Evolutionary conservation across 2,329 filamentous ascomycete species (phyloP).

Genomic region (Sporothrix sp.): DNA sequence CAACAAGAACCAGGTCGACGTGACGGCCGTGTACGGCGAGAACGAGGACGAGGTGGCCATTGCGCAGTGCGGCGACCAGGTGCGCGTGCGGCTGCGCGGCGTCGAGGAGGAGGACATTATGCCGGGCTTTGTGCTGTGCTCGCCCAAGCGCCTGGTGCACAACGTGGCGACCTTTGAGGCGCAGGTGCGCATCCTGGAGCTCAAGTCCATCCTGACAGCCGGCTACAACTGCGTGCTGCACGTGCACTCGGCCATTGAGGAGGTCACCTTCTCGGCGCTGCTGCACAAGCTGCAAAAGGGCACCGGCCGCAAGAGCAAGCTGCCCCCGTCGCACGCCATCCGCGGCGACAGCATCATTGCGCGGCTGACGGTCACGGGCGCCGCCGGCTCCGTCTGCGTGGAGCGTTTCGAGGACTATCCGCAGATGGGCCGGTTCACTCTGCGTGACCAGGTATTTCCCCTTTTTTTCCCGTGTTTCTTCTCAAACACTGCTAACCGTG

Average conservation of each 20-base stretch:
- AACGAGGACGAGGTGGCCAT: constrained; percentile 81
- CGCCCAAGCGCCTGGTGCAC: constrained; percentile 85
- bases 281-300: constrained; percentile 94
- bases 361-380: constrained; percentile 75
- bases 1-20: constrained; percentile 70
- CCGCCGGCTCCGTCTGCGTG: constrained; percentile 78
- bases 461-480: not conserved
- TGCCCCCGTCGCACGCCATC: constrained; percentile 83
- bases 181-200: constrained; percentile 87
- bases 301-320: constrained; percentile 86
- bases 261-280: constrained; percentile 81
- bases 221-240: constrained; percentile 98
- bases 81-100: constrained; percentile 82
- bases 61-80: constrained; percentile 87
- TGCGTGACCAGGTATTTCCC: constrained; percentile 67
- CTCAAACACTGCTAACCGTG: constrained; percentile 11
- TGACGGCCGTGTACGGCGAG: constrained; percentile 85
- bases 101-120: constrained; percentile 96
- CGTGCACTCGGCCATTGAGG: constrained; percentile 94
- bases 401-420: constrained; percentile 94
- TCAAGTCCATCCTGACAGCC: constrained; percentile 87
- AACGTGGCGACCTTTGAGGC: constrained; percentile 86
- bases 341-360: constrained; percentile 79
- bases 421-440: constrained; percentile 83
- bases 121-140: constrained; percentile 93